These are phyloP conservation scores for Solanum sejunctum DNA, from an alignment of 257 asterid genomes.

Conservation along the genomic window DNA sequence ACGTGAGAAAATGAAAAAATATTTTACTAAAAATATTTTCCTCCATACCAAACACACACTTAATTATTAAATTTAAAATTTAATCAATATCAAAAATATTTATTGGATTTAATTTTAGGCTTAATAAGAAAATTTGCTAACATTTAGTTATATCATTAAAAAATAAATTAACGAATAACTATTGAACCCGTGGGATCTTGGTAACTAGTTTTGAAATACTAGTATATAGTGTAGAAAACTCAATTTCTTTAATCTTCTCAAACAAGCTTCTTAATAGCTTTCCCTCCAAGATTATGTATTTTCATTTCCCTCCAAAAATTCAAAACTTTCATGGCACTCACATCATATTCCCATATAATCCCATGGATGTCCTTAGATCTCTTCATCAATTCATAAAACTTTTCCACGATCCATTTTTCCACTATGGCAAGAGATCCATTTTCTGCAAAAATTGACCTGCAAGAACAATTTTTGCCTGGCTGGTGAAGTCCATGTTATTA, in stretches of 20 bases:
- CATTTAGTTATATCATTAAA: too few relatives aligned
- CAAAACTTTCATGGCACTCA: background rate
- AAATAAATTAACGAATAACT: too few relatives aligned
- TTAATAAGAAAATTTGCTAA: too few relatives aligned
- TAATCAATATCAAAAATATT: too few relatives aligned
- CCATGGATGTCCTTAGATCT: background rate
- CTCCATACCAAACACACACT: too few relatives aligned
- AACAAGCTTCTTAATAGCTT: background rate
- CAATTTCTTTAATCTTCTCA: background rate
- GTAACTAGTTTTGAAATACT: too few relatives aligned
- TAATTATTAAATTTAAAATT: too few relatives aligned
- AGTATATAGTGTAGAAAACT: too few relatives aligned
- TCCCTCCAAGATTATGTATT: background rate
- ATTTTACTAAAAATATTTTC: too few relatives aligned
- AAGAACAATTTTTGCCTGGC: background rate
- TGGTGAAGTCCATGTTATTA: constrained; percentile 77
- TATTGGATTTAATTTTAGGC: too few relatives aligned
- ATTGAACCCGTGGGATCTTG: too few relatives aligned
- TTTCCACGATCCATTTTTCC: background rate
- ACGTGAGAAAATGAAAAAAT: too few relatives aligned
- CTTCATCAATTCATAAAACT: background rate
- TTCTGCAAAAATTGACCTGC: background rate
- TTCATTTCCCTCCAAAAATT: background rate
- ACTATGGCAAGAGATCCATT: background rate
- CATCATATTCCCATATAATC: background rate